A percentile compares a stretch with the other conserved stretches of the same genome.
Conservation (phyloP, 2,329 filamentous ascomycete genomes). For the Aschersonia sp. region DNA sequence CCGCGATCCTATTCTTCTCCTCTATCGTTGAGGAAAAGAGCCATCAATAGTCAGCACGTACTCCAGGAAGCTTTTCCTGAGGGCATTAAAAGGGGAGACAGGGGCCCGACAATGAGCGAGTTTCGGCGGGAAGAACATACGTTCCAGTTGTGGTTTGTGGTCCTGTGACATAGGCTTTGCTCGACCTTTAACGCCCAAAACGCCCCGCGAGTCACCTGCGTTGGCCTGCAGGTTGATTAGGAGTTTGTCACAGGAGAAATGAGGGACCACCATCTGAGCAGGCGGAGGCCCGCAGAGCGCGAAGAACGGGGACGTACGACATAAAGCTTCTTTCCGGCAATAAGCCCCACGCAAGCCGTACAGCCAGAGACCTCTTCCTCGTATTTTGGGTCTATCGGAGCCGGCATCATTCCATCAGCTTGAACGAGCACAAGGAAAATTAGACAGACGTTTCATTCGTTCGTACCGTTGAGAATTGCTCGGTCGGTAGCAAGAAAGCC, state of each 20-base stretch:
- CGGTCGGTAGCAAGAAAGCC: slow-evolving; percentile 92
- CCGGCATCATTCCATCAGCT: neutral
- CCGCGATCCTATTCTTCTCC: slow-evolving; percentile 91
- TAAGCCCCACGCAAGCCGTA: slow-evolving; percentile 82
- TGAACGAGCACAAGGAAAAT: neutral
- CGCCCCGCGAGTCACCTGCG: slow-evolving; percentile 88
- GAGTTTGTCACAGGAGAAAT: slow-evolving; percentile 6
- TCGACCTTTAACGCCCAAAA: slow-evolving; percentile 89
- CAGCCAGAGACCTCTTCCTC: slow-evolving; percentile 97
- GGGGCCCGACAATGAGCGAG: neutral
- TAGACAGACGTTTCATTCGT: no score
- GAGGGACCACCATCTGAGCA: neutral
- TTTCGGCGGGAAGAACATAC: slow-evolving; percentile 30
- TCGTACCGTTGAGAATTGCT: slow-evolving; percentile 82
- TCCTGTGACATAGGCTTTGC: slow-evolving; percentile 98
- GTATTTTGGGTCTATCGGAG: slow-evolving; percentile 69
- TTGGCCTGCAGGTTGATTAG: slow-evolving; percentile 53
- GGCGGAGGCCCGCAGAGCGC: no score
- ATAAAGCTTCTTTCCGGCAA: slow-evolving; percentile 86
- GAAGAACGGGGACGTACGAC: slow-evolving; percentile 50
- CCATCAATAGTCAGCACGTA: slow-evolving; percentile 1
- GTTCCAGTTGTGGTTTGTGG: slow-evolving; percentile 98
- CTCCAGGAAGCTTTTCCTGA: no score
- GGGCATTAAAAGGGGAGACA: no score
- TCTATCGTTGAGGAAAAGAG: slow-evolving; percentile 30